Evolutionary conservation across 495 filamentous ascomycete species (phyloP).

Genomic region (Hypoxylon trugodes): DNA sequence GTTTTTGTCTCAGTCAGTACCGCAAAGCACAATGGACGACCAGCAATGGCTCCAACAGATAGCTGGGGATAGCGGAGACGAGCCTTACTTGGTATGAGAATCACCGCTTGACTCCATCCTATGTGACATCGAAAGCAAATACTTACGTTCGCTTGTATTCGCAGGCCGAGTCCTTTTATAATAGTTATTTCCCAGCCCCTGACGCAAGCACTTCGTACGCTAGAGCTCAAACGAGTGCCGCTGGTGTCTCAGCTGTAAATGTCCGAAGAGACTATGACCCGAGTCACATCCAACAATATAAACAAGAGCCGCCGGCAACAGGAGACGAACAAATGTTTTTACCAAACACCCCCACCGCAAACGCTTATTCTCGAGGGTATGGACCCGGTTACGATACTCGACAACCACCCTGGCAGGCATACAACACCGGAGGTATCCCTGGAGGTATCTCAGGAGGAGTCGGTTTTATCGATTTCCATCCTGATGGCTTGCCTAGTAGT

Average conservation of each 20-base stretch:
- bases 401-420: slow-evolving; percentile 23
- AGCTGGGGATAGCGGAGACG: slow-evolving; percentile 40
- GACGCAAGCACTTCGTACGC: slow-evolving; percentile 28
- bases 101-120: slow-evolving; percentile 6
- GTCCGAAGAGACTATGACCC: slow-evolving; percentile 39
- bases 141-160: slow-evolving; percentile 32
- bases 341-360: slow-evolving; percentile 35
- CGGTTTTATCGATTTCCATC: slow-evolving; percentile 19
- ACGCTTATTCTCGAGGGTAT: slow-evolving; percentile 30
- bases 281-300: slow-evolving; percentile 43
- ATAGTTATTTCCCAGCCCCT: slow-evolving; percentile 12
- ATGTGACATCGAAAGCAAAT: slow-evolving; percentile 16
- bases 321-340: slow-evolving; percentile 43
- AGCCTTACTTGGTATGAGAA: slow-evolving; percentile 38
- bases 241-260: slow-evolving; percentile 44
- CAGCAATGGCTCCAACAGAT: slow-evolving; percentile 34
- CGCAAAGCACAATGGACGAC: slow-evolving; percentile 38
- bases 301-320: slow-evolving; percentile 29
- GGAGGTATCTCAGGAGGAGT: neutral
- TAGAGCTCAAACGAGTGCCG: slow-evolving; percentile 39
- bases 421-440: slow-evolving; percentile 16
- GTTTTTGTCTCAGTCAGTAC: slow-evolving; percentile 30
- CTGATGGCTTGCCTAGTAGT: slow-evolving; percentile 25
- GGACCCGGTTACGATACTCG: slow-evolving; percentile 27
- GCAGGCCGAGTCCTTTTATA: slow-evolving; percentile 34